phyloP scores from a whole-genome alignment of 1,284 basidiomycete species.

The Vanrija sp. region DNA sequence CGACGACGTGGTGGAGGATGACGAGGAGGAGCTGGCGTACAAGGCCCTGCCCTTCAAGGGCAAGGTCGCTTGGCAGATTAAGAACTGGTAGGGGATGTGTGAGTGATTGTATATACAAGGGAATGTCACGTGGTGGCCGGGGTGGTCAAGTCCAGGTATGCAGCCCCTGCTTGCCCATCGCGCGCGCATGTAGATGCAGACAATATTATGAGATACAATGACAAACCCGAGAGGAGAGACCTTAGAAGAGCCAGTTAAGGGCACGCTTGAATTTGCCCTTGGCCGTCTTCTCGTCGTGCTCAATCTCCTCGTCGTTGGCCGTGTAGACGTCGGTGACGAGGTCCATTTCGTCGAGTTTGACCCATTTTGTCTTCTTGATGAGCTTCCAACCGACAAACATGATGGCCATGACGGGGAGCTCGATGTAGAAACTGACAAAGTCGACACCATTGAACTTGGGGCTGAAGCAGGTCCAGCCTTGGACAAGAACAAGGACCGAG shows the following conservation, averaged over 20 bases:
- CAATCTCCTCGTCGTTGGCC: slow-evolving; percentile 52
- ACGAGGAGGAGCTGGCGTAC: slow-evolving; percentile 27
- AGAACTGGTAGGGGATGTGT: slow-evolving; percentile 35
- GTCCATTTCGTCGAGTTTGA: slow-evolving; percentile 31
- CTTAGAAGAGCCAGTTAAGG: too few relatives aligned
- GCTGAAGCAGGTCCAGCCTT: slow-evolving; percentile 57
- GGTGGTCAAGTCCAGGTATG: too few relatives aligned
- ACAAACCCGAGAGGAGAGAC: too few relatives aligned
- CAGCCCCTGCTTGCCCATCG: too few relatives aligned
- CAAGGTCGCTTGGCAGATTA: slow-evolving; percentile 36
- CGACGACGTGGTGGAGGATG: slow-evolving; percentile 59
- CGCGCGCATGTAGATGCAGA: too few relatives aligned
- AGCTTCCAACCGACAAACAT: slow-evolving; percentile 57
- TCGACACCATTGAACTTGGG: slow-evolving; percentile 10
- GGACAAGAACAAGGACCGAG: slow-evolving; percentile 43
- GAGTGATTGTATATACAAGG: too few relatives aligned
- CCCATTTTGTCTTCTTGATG: slow-evolving; percentile 31
- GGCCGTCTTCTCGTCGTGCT: background rate
- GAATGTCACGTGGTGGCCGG: too few relatives aligned
- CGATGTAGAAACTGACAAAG: slow-evolving; percentile 52
- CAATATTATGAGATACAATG: too few relatives aligned
- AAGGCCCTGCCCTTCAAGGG: slow-evolving; percentile 30
- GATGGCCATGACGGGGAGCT: slow-evolving; percentile 69
- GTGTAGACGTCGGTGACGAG: slow-evolving; percentile 57
- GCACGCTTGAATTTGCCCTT: too few relatives aligned